Evolutionary conservation across 306 rosid species (phyloP), one percentile per base, ranked within the genome.

Genomic region (Clitoria ternatea): DNA sequence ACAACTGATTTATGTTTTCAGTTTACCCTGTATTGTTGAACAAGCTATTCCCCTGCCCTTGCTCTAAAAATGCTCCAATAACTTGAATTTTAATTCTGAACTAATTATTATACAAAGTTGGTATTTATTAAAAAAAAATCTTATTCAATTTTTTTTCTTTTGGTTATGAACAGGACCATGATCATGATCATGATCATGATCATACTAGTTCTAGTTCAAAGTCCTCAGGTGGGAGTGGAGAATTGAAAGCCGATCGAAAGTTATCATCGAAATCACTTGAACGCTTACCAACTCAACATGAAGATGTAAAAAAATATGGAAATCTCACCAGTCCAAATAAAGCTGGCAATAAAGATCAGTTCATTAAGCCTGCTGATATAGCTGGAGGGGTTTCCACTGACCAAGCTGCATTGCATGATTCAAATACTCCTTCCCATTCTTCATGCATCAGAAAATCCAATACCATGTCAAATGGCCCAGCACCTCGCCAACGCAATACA

Each of bases 111-210:
- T 36, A 32, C 26, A 12, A 20, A 39, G 14, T 55, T 50, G 43
- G 9, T 54, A 12, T 20, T n/a, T n/a, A n/a, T n/a, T n/a, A n/a
- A n/a, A n/a, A n/a, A n/a, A n/a, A n/a, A n/a, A n/a, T n/a, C 18
- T 76, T 36, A 32, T 40, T 33, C 69, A 72, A 52, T 24, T 26
- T 68, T 72, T 40, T 20, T 54, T 39, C 2, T 39, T 42, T 35
- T 60, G 36, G 60, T 56, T 17, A 53, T 73, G 77, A 79, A 77
- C 90, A 93, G 98, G 92, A 85, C 33, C 79, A 45, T 59, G 83
- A 70, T 63, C 84, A 55, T 66, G 74, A n/a, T n/a, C 90, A 93
- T 97, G 92, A 85, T 29, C 79, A 45, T 59, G 83, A 70, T 63
- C 84, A 55, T 66, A 71, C 37, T 54, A 50, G 80, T 61, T 52